Base-by-base conservation (phyloP, 2,329 filamentous ascomycete genomes). In the Clarireedia paspali region DNA sequence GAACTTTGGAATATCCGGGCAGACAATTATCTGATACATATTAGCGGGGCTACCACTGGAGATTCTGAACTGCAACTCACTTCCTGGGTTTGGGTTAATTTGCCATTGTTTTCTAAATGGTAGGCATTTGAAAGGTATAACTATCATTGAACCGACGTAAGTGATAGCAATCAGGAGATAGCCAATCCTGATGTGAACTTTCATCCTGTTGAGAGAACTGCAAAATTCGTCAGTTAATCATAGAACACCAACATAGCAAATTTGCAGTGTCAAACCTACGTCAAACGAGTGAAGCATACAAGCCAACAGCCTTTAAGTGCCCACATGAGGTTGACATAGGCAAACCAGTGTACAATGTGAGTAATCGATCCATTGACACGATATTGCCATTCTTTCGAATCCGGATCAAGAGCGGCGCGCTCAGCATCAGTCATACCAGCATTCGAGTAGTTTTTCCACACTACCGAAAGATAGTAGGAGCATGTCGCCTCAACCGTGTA, bases 21-120 rank as follows among this genome's bases (percentile, higher is more conserved):
- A 48, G 27, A 53, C 51, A 53, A 4, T 17, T 12, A 26, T 53
- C 51, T 53, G 45, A n/a, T 20, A 6, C 39, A 20, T 6, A 5
- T 42, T 42, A 42, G 39, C 17, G 12, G 9, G 20, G 14, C 5
- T 5, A 26, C 48, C 7, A 48, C 12, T 20, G 12, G 26, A 4
- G 7, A 12, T 39, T 20, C 4, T 3, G 9, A 48, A 23, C 39
- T 5, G 3, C 9, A 15, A 53, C 51, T 48, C 14, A 53, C 51
- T 40, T 40, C 51, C 44, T 39, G 51, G 51, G 20, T 53, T 44
- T 20, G 51, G 51, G n/a, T 53, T 39, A 12, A 53, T 53, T 48
- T 53, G 51, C 51, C 51, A 53, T 48, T 53, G 51, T 27, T 48
- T 53, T 20, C 38, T 53, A 15, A 53, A 27, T 10, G 51, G 51